A percentile compares a stretch with the other conserved stretches of the same genome.
Conservation (phyloP, 2,329 filamentous ascomycete species). For the Scleromitrula shiraiana region DNA sequence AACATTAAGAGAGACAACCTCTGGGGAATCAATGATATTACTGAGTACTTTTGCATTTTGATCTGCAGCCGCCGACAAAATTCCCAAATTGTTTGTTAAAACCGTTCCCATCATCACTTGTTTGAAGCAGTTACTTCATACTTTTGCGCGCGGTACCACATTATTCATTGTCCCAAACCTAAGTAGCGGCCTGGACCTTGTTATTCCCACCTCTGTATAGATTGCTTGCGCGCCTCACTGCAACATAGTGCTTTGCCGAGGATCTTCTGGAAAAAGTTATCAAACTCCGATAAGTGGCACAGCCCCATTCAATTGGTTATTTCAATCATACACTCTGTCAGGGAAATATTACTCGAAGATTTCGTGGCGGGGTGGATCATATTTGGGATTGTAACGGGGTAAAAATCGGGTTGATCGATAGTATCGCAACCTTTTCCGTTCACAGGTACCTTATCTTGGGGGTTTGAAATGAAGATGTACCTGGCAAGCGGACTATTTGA, state of each 20-base stretch:
- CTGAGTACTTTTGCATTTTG: neutral
- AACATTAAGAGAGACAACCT: neutral
- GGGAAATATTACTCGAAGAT: slow-evolving; percentile 19
- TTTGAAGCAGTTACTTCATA: neutral
- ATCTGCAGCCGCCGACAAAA: slow-evolving; percentile 13
- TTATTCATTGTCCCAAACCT: slow-evolving; percentile 2
- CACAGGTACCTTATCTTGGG: neutral
- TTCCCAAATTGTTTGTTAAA: slow-evolving; percentile 7
- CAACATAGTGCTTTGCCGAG: neutral
- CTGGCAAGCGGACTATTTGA: neutral
- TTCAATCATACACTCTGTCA: neutral
- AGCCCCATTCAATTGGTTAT: slow-evolving; percentile 14
- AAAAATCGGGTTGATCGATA: slow-evolving; percentile 4
- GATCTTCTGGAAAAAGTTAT: neutral
- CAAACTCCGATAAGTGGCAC: neutral
- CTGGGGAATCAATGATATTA: neutral
- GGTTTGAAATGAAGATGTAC: neutral
- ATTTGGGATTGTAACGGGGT: slow-evolving; percentile 1
- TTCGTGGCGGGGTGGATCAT: slow-evolving; percentile 17
- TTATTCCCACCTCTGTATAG: slow-evolving; percentile 19
- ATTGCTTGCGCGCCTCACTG: slow-evolving; percentile 11
- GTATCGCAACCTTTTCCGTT: slow-evolving; percentile 6
- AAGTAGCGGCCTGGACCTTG: slow-evolving; percentile 7
- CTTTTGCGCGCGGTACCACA: slow-evolving; percentile 4
- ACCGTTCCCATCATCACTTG: neutral